phyloP scores from a whole-genome alignment of 1,284 basidiomycete genomes.

The Cutaneotrichosporon arboriforme region DNA sequence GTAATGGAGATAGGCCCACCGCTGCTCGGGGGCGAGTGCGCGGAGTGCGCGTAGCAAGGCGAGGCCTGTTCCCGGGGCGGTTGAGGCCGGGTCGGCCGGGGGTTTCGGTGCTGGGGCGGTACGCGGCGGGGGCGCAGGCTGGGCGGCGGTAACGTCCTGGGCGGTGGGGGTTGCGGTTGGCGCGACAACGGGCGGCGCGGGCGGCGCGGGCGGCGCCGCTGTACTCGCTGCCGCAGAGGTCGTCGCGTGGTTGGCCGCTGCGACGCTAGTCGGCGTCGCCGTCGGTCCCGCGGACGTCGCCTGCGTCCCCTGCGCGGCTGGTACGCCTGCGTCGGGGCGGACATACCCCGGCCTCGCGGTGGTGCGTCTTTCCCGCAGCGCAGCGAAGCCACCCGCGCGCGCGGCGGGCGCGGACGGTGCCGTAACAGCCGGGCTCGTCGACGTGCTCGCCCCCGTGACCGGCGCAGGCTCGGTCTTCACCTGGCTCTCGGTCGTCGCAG shows the following conservation, averaged over 20 bases:
- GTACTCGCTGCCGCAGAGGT: too few relatives aligned
- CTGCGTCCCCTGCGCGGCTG: neutral
- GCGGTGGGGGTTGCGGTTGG: neutral
- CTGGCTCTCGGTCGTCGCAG: too few relatives aligned
- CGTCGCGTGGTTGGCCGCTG: too few relatives aligned
- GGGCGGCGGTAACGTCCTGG: too few relatives aligned
- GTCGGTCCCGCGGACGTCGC: neutral
- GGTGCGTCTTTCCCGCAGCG: conserved; percentile 22
- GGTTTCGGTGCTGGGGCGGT: conserved; percentile 2
- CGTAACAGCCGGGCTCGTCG: neutral
- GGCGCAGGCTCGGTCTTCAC: too few relatives aligned
- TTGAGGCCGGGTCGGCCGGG: conserved; percentile 23
- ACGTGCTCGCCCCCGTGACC: too few relatives aligned
- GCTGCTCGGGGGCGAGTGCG: neutral
- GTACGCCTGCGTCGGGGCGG: neutral
- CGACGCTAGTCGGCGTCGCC: neutral
- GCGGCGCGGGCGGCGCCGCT: neutral
- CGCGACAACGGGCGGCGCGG: neutral
- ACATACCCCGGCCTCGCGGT: conserved; percentile 11
- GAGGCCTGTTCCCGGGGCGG: conserved; percentile 31
- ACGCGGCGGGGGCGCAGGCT: neutral
- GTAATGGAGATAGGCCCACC: conserved; percentile 15
- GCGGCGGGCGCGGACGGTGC: neutral
- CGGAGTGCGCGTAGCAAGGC: conserved; percentile 27
- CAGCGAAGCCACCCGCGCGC: conserved; percentile 18